Conservation (phyloP, 148 eudicot genomes). For the Suaeda aralocaspica region DNA sequence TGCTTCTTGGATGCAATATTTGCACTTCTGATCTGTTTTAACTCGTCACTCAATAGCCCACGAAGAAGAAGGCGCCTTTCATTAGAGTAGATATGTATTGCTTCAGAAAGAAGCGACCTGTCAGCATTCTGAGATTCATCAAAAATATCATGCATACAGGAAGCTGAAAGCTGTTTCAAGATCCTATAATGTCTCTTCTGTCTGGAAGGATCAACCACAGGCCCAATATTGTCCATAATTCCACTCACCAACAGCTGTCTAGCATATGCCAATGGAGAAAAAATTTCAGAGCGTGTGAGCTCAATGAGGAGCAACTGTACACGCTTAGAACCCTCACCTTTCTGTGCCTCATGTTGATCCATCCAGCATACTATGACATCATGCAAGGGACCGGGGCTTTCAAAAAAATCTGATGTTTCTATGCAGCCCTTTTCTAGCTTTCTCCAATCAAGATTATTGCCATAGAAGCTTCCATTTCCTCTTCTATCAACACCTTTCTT, state of each 20-base stretch:
- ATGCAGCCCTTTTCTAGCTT: conserved; percentile 23
- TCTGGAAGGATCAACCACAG: conserved; percentile 39
- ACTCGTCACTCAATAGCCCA: conserved; percentile 41
- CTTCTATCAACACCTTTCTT: conserved; percentile 22
- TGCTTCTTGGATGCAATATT: conserved; percentile 31
- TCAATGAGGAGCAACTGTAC: conserved; percentile 70
- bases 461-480: conserved; percentile 1
- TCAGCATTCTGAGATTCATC: conserved; percentile 53
- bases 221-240: conserved; percentile 58
- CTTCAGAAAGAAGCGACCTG: conserved; percentile 39
- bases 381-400: conserved; percentile 92
- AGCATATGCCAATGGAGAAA: conserved; percentile 77
- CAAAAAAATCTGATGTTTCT: conserved; percentile 49
- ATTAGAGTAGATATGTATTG: conserved; percentile 61
- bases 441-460: conserved; percentile 20
- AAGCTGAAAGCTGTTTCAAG: conserved; percentile 78
- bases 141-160: conserved; percentile 56
- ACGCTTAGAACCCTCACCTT: conserved; percentile 69
- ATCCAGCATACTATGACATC: conserved; percentile 88
- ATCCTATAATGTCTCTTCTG: conserved; percentile 63
- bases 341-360: conserved; percentile 82
- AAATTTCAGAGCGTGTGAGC: conserved; percentile 63
- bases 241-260: conserved; percentile 91
- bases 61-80: conserved; percentile 83
- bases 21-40: conserved; percentile 24